Base-by-base conservation (phyloP, 768 basidiomycete species). In the Naganishia onofrii region DNA sequence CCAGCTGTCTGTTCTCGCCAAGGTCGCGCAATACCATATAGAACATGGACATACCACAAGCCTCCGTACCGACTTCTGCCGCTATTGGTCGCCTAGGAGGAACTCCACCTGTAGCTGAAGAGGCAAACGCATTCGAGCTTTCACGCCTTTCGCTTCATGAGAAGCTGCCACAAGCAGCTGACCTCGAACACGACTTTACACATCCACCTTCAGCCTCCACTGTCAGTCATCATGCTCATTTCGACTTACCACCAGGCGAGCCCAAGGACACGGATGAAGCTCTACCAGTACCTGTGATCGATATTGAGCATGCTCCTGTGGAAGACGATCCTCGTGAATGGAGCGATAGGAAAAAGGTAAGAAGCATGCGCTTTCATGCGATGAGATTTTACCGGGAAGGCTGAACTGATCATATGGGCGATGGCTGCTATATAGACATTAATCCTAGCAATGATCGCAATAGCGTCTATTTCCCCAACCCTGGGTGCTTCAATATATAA, bases 261-360 rank as follows among this genome's bases (percentile, higher is more conserved):
- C 56, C 66, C 15, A 38, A 52, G 48, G 36, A 29, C 0, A 23
- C 46, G 13, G 54, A 42, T 3, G 53, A 38, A 34, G 29, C 70
- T n/a, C 3, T 31, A 21, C 38, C 29, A 26, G 42, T 26, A 31
- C 73, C 74, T 4, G 74, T 75, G 17, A 53, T 80, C 17, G 81
- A 82, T 72, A 82, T 82, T 55, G 81, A 82, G 48, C 81, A 82
- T 76, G 76, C 77, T n/a, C 75, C 78, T 31, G 80, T 81, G 12
- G 79, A 81, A n/a, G 76, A 82, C 72, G 81, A 82, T 73, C 81
- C 81, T n/a, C 68, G 81, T 32, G 76, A 79, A 58, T 82, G 81
- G 81, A 74, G 72, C 31, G 55, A 73, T 44, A 55, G 67, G 36
- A 82, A 81, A 72, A 82, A 82, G 66, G 71, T 69, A 23, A 32